A percentile compares a stretch with the other conserved stretches of the same genome.
These are phyloP conservation scores for Zostera marina DNA, from an alignment of 116 monocot genomes.

Conservation along the genomic window DNA sequence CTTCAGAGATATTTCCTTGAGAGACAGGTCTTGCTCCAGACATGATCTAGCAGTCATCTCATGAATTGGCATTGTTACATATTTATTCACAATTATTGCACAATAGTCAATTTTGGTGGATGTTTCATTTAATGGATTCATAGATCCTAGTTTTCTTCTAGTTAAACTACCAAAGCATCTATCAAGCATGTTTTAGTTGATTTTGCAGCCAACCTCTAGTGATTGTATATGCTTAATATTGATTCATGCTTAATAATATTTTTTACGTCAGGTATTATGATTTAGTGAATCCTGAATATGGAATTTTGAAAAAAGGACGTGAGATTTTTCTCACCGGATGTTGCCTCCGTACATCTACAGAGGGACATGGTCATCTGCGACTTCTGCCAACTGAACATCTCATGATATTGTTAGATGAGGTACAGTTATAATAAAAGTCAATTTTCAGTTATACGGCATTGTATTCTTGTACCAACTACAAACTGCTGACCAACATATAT, in stretches of 20 bases:
- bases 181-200: background rate
- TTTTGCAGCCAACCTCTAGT: background rate
- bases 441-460: background rate
- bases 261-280: constrained; percentile 44
- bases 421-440: constrained; percentile 4
- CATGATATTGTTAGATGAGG: constrained; percentile 86
- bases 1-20: too few species aligned
- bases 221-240: background rate
- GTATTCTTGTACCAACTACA: background rate
- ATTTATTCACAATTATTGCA: too few species aligned
- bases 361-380: constrained; percentile 57
- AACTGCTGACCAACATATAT: too few species aligned
- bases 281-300: constrained; percentile 48
- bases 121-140: too few species aligned
- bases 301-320: constrained; percentile 76
- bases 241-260: background rate
- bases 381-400: constrained; percentile 92
- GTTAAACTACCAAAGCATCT: too few species aligned
- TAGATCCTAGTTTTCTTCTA: too few species aligned
- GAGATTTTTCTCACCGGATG: constrained; percentile 88
- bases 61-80: too few species aligned
- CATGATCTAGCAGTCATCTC: too few species aligned
- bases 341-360: constrained; percentile 48
- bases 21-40: too few species aligned
- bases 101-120: too few species aligned